Percentiles rank a stretch among this genome's conserved stretches.
phyloP scores from a whole-genome alignment of 257 asterid genomes.

The Solanum ossicruentum region DNA sequence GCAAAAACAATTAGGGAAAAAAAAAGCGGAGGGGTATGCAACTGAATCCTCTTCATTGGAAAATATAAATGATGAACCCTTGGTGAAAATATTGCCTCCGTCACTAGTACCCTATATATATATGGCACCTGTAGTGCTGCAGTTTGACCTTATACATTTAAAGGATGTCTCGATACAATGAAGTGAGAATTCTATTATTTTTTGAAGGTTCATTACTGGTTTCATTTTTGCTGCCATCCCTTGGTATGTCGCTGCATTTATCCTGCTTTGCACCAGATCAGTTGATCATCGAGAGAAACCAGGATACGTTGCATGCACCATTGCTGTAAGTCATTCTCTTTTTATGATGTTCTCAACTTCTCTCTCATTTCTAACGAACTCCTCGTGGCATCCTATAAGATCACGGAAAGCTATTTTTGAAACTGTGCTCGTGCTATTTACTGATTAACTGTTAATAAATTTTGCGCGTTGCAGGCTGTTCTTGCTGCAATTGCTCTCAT shows the following conservation, averaged over 20 bases:
- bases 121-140: background rate
- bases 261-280: conserved; percentile 40
- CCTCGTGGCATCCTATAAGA: background rate
- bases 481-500: conserved; percentile 44
- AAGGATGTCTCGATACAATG: background rate
- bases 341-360: background rate
- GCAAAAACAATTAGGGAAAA: background rate
- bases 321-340: conserved; percentile 49
- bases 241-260: conserved; percentile 64
- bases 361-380: background rate
- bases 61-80: background rate
- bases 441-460: background rate
- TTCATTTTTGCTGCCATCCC: conserved; percentile 78
- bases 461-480: conserved; percentile 41
- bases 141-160: background rate
- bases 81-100: background rate
- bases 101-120: background rate
- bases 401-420: background rate
- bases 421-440: background rate
- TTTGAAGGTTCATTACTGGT: conserved; percentile 69
- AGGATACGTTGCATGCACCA: conserved; percentile 52
- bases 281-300: conserved; percentile 86
- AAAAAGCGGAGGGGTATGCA: background rate
- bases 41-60: background rate
- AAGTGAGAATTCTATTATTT: background rate